Evolutionary conservation across 768 basidiomycete species (phyloP), one percentile per base, ranked within the genome.

Genomic region (Suillus clintonianus): DNA sequence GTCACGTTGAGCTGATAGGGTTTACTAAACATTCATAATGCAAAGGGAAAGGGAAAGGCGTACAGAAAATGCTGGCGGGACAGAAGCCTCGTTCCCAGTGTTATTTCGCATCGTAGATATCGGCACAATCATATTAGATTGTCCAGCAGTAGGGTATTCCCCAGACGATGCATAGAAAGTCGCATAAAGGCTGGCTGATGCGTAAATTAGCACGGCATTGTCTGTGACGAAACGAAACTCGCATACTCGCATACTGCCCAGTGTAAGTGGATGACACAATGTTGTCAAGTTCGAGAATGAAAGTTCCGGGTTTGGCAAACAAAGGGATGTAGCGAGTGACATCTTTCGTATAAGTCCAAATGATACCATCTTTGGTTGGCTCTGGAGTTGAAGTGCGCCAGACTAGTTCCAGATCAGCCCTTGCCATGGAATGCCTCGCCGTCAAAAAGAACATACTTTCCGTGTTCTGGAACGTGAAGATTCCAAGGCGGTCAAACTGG

Each of bases 321-420:
- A 94, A 81, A 1, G 90, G 89, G 4, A 81, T 83, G 64, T 88
- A 93, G 27, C 85, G 85, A 8, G 90, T 89, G 30, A 89, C 89
- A 67, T 93, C 91, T 71, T 92, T 92, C 67, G 86, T 73, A 61
- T 83, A 88, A 1, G 90, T 91, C 91, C 90, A 92, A 56, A 91
- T 87, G 64, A 92, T 91, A 13, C 91, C 91, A 55, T 85, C 80
- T 15, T 67, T 68, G 0, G 86, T 88, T 0, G 91, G 91, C 73
- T 93, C 91, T 0, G 91, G 87, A 19, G 91, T 93, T 0, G 90
- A 91, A 22, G 89, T 91, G 42, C 91, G 81, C 91, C 91, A 91
- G 58, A 92, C 89, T 90, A 54, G 22, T 34, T 34, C 9, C 32
- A 54, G 7, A 4, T 34, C 36, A 57, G 43, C 61, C 59, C 17